A percentile compares a stretch with the other conserved stretches of the same genome.
Conservation (phyloP, 2,329 filamentous ascomycete species). For the Epichloe hybrida region DNA sequence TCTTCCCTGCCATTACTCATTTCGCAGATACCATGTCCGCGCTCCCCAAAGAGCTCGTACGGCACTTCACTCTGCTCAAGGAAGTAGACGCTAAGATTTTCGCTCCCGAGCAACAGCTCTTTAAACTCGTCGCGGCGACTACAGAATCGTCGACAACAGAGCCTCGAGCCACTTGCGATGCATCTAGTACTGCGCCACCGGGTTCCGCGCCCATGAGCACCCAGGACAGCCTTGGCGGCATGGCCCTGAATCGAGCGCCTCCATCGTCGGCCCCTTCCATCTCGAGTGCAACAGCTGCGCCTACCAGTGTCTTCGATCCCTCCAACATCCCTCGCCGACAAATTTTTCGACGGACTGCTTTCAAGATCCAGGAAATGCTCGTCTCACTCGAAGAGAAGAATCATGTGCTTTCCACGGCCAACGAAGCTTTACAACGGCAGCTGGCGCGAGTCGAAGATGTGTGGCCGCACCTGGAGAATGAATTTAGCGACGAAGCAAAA, state of each 20-base stretch:
- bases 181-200: conserved; percentile 27
- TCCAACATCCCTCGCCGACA: conserved; percentile 54
- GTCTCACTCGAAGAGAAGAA: conserved; percentile 94
- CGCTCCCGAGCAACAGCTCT: conserved; percentile 69
- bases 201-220: conserved; percentile 35
- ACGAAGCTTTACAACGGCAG: conserved; percentile 77
- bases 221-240: conserved; percentile 33
- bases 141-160: conserved; percentile 36
- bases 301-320: conserved; percentile 33
- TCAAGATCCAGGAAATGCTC: conserved; percentile 71
- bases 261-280: conserved; percentile 23
- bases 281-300: conserved; percentile 23
- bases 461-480: conserved; percentile 71
- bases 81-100: conserved; percentile 97
- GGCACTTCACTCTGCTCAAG: conserved; percentile 90
- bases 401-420: conserved; percentile 85
- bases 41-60: conserved; percentile 85
- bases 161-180: conserved; percentile 30
- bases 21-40: conserved; percentile 90
- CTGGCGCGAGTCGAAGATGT: conserved; percentile 73
- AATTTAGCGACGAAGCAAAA: conserved; percentile 90
- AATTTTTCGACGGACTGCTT: conserved; percentile 64
- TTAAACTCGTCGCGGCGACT: conserved; percentile 57
- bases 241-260: conserved; percentile 21
- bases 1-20: conserved; percentile 53